Evolutionary conservation across 192 early-diverging fungal genomes (phyloP).

Genomic region (Mortierella claussenii): DNA sequence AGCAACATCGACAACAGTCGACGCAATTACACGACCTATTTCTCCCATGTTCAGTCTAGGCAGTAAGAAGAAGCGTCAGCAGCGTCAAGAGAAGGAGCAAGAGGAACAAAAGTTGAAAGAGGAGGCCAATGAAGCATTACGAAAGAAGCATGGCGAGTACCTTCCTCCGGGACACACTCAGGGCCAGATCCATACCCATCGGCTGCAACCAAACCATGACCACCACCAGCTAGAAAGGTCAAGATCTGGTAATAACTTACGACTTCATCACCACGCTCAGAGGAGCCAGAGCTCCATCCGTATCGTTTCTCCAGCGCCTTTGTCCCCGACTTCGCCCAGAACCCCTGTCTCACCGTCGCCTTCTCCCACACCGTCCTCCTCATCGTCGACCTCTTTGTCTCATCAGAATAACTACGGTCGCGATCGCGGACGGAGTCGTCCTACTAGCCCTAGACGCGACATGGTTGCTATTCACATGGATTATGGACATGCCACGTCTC

Average conservation of each 20-base stretch:
- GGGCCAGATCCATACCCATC: slow-evolving; percentile 38
- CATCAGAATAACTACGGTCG: slow-evolving; percentile 5
- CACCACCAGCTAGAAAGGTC: slow-evolving; percentile 28
- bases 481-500: not conserved
- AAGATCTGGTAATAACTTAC: slow-evolving; percentile 8
- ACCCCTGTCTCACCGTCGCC: slow-evolving; percentile 7
- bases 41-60: slow-evolving; percentile 21
- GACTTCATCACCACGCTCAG: not conserved
- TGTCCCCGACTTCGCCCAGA: not conserved
- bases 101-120: slow-evolving; percentile 27
- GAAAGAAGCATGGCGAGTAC: slow-evolving; percentile 46
- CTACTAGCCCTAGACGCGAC: slow-evolving; percentile 25
- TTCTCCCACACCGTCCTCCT: slow-evolving; percentile 21
- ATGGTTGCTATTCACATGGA: slow-evolving; percentile 9
- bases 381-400: slow-evolving; percentile 16
- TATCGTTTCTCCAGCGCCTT: slow-evolving; percentile 17
- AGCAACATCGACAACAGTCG: slow-evolving; percentile 4
- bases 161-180: slow-evolving; percentile 40
- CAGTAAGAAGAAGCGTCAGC: slow-evolving; percentile 28
- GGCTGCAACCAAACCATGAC: slow-evolving; percentile 19
- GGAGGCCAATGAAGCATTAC: slow-evolving; percentile 39
- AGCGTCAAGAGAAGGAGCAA: slow-evolving; percentile 21
- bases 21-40: no score
- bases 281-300: slow-evolving; percentile 17
- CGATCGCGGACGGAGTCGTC: slow-evolving; percentile 8